Percentiles rank a stretch among this genome's conserved stretches.
phyloP scores from a whole-genome alignment of 73 alveolate species.

The Paraurostyla sp. region DNA sequence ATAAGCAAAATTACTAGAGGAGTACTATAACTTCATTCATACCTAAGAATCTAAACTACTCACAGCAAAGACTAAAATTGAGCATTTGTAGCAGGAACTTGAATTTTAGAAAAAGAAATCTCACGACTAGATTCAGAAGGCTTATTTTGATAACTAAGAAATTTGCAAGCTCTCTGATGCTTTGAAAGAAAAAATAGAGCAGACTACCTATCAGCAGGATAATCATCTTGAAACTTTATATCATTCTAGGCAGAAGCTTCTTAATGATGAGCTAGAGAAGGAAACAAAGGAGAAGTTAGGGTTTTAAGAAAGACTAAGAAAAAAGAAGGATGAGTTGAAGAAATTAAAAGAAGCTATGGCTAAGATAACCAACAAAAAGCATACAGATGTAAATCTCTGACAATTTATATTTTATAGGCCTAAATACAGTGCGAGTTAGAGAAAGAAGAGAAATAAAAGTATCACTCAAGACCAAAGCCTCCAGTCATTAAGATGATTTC shows the following conservation, averaged over 20 bases:
- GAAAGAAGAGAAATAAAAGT: constrained; percentile 63
- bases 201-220: constrained; percentile 30
- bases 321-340: constrained; percentile 57
- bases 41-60: not conserved
- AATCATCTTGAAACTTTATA: constrained; percentile 49
- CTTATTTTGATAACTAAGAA: constrained; percentile 41
- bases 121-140: constrained; percentile 16
- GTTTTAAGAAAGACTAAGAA: not conserved
- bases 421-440: constrained; percentile 48
- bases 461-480: constrained; percentile 62
- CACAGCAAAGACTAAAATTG: constrained; percentile 23
- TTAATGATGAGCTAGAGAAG: constrained; percentile 45
- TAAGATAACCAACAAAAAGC: constrained; percentile 21
- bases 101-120: not conserved
- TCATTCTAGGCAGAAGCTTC: not conserved
- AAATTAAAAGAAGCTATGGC: constrained; percentile 1
- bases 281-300: constrained; percentile 31
- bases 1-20: constrained; percentile 73
- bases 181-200: constrained; percentile 53
- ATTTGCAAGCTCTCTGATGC: constrained; percentile 54
- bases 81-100: not conserved
- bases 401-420: not conserved
- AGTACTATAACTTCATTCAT: constrained; percentile 56
- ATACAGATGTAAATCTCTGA: not conserved
- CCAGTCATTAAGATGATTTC: constrained; percentile 17